Base-by-base conservation (phyloP, 805 yeast genomes). In the Torulaspora microellipsoides region DNA sequence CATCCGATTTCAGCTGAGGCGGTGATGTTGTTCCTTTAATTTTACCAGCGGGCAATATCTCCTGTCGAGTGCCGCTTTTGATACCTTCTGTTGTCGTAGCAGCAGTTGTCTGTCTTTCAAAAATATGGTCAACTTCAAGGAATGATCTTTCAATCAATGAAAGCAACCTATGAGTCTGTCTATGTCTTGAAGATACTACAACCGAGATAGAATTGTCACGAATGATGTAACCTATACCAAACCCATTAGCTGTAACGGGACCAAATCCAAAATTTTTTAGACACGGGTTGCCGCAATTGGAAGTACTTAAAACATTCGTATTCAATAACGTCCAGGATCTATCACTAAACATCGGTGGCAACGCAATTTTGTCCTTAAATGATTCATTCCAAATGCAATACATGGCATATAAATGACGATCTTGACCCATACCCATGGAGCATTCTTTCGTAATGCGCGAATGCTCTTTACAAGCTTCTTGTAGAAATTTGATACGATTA, bases 281-380 rank as follows among this genome's bases (percentile, higher is more conserved):
- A 1, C 95, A 84, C 5, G 95, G 95, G 61, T 89, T 89, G 31
- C 96, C 96, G 68, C 97, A 89, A 64, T 89, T 89, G 13, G 90
- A 81, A 4, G 93, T 85, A 11, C 95, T 85, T 20, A 89, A 69
- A 15, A 88, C 75, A 4, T 91, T 83, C 52, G 81, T 85, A 65
- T 87, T 87, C 46, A 89, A 67, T 58, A 80, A 78, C 55, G 83
- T 87, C 96, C 96, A 89, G 25, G 96, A 95, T 8, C 78, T 70
- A 63, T 89, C 95, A 1, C 85, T 83, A 66, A 88, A 89, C 11
- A 89, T 75, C 4, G 80, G 69, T 6, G 96, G 96, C 38, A 87
- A 68, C 17, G 71, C 53, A 43, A 59, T 46, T 6, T 48, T 30
- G 15, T 61, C 66, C 7, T 53, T 58, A 33, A 48, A 60, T 13